Percentiles rank a stretch among this genome's conserved stretches.
Evolutionary conservation across 2,329 filamentous ascomycete genomes (phyloP).

Genomic region (Mollisia scopiformis): DNA sequence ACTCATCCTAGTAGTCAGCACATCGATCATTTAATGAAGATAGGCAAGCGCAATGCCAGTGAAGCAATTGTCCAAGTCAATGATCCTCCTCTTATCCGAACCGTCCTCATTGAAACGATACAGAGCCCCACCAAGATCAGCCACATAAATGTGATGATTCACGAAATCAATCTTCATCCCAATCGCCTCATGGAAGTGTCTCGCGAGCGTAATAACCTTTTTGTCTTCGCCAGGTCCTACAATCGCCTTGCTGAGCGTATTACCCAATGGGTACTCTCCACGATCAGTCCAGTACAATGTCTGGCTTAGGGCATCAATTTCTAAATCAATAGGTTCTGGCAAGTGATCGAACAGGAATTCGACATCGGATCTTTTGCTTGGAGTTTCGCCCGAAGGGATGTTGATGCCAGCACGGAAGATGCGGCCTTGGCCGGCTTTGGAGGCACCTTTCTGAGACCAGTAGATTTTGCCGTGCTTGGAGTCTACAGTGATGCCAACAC

Average conservation of each 20-base stretch:
- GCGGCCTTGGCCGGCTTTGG: conserved; percentile 52
- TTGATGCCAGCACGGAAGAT: conserved; percentile 54
- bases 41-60: too few relatives aligned
- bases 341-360: conserved; percentile 42
- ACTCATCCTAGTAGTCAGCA: too few relatives aligned
- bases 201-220: conserved; percentile 32
- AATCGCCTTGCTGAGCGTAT: conserved; percentile 50
- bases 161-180: conserved; percentile 45
- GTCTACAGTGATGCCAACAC: too few relatives aligned
- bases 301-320: conserved; percentile 49
- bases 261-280: conserved; percentile 58
- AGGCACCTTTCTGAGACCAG: conserved; percentile 63
- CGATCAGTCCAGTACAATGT: conserved; percentile 64
- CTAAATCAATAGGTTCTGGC: conserved; percentile 61
- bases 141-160: conserved; percentile 41
- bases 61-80: too few relatives aligned
- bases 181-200: conserved; percentile 50
- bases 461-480: too few relatives aligned
- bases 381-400: conserved; percentile 35
- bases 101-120: conserved; percentile 41
- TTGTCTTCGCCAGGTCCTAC: neutral
- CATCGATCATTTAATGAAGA: too few relatives aligned
- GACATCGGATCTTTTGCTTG: conserved; percentile 17
- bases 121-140: conserved; percentile 44
- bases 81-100: conserved; percentile 14